Evolutionary conservation across 371 early-diverging fungal species (phyloP).

Genomic region (Smittium mucronatum): DNA sequence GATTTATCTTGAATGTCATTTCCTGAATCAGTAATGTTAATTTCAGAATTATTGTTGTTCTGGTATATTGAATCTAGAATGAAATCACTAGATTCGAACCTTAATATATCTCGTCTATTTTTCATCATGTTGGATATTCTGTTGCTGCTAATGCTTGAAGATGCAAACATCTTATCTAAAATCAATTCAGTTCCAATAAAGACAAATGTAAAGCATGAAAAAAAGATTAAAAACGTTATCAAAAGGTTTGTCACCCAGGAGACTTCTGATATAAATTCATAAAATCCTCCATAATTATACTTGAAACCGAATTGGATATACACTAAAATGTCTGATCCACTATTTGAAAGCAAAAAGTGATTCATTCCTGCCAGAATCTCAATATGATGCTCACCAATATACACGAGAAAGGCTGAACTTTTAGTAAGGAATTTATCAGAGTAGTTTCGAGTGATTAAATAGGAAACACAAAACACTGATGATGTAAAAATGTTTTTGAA

Average conservation of each 20-base stretch:
- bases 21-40: not conserved
- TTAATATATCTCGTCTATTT: not conserved
- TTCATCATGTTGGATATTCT: not conserved
- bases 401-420: not conserved
- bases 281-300: not conserved
- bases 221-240: not conserved
- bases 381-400: not conserved
- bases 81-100: not conserved
- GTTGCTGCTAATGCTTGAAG: not conserved
- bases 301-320: not conserved
- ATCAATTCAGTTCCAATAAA: not conserved
- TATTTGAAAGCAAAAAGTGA: not conserved
- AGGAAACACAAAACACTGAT: conserved; percentile 25
- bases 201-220: not conserved
- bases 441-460: conserved; percentile 1
- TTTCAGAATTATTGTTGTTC: not conserved
- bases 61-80: not conserved
- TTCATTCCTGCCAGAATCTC: not conserved
- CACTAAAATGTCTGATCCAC: not conserved
- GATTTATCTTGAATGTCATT: not conserved
- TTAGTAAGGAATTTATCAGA: not conserved
- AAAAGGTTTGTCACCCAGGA: not conserved
- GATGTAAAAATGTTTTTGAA: conserved; percentile 39
- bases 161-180: not conserved
- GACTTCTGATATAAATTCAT: not conserved